Evolutionary conservation across 768 basidiomycete species (phyloP), one percentile per base, ranked within the genome.

Genomic region (Flagelloscypha sp.): DNA sequence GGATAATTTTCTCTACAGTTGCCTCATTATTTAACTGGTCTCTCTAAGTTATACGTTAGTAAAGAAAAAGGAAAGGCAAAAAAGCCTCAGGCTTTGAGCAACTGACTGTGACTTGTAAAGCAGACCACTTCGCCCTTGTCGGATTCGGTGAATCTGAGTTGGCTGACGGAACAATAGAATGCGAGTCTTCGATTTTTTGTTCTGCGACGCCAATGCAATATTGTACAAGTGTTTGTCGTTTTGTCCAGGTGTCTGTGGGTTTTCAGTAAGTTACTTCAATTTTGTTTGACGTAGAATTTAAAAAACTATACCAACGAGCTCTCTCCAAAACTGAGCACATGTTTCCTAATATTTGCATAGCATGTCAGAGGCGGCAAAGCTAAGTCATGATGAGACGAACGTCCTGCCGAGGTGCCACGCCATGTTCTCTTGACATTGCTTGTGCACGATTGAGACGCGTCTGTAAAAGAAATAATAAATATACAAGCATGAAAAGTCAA

Each of bases 361-460:
- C n/a, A n/a, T n/a, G n/a, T n/a, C n/a, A n/a, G n/a, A n/a, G n/a
- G n/a, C n/a, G n/a, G n/a, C n/a, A n/a, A n/a, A n/a, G n/a, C n/a
- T n/a, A 29, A 64, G 63, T 8, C 57, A 62, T 65, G 24, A 9
- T 19, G 18, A 7, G 4, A 7, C 10, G 35, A 20, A 32, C 11
- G 8, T 17, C 15, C 12, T n/a, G n/a, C n/a, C n/a, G n/a, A 17
- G 10, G 19, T 24, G n/a, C n/a, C n/a, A n/a, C n/a, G n/a, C n/a
- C n/a, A n/a, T n/a, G n/a, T n/a, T n/a, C n/a, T n/a, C n/a, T n/a
- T n/a, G n/a, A n/a, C 35, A 76, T 68, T 4, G 86, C 86, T 38
- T 70, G 74, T 24, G 84, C 80, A 33, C 86, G 74, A 54, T 90
- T 89, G 30, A 88, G 56, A n/a, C n/a, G n/a, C n/a, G n/a, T n/a